These are phyloP conservation scores for Phlyctochytrium planicorne DNA, from an alignment of 192 early-diverging fungal species.

Conservation along the genomic window DNA sequence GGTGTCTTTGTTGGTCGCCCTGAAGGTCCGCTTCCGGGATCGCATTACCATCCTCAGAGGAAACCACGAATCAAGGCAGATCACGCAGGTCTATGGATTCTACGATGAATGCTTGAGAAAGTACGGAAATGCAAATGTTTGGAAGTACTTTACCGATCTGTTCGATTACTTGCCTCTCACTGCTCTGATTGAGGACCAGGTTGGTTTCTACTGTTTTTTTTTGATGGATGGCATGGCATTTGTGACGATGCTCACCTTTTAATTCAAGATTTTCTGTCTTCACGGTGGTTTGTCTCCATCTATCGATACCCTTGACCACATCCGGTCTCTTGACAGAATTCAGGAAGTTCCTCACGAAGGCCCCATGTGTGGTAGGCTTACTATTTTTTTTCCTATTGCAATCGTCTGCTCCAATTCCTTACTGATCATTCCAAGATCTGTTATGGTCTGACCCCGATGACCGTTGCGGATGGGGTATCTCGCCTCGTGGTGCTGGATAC, in stretches of 20 bases:
- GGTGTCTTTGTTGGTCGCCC: constrained; percentile 88
- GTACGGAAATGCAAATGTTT: constrained; percentile 94
- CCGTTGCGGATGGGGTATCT: constrained; percentile 86
- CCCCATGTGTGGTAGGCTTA: constrained; percentile 76
- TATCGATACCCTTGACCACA: constrained; percentile 92
- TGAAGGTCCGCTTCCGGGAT: constrained; percentile 94
- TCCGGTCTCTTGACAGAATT: constrained; percentile 90
- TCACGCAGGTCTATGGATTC: constrained; percentile 98
- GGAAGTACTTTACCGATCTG: constrained; percentile 96
- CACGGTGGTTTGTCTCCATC: constrained; percentile 94
- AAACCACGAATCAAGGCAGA: constrained; percentile 91
- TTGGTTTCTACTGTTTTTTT: constrained; percentile 26
- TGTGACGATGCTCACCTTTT: neutral
- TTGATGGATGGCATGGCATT: constrained; percentile 4
- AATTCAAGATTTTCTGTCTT: constrained; percentile 80
- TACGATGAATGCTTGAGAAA: constrained; percentile 97
- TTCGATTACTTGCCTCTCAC: constrained; percentile 95
- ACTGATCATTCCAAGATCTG: constrained; percentile 54
- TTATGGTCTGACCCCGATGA: constrained; percentile 97
- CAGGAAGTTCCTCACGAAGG: constrained; percentile 98
- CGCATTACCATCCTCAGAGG: constrained; percentile 90
- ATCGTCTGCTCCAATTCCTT: neutral
- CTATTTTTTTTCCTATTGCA: constrained; percentile 3
- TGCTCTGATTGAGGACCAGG: constrained; percentile 88
- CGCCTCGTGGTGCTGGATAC: constrained; percentile 96